phyloP scores from a whole-genome alignment of 305 asterid genomes.

The Salvia sclarea region DNA sequence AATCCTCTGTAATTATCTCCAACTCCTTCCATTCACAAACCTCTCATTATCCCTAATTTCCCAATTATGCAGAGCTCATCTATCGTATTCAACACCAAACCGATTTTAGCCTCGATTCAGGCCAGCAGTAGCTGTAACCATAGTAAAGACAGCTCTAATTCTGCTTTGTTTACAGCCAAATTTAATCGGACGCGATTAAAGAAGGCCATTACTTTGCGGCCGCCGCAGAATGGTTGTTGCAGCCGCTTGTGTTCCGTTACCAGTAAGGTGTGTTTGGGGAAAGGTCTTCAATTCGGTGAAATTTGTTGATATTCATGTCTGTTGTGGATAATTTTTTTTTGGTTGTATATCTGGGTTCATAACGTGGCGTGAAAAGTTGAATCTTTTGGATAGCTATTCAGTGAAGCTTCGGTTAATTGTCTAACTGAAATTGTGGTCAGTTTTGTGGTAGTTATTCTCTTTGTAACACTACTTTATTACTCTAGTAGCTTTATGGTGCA shows the following conservation, averaged over 20 bases:
- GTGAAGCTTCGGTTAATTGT: conserved; percentile 15
- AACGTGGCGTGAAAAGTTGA: background rate
- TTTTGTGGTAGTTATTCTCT: conserved; percentile 7
- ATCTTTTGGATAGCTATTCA: background rate
- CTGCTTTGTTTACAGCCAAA: conserved; percentile 35
- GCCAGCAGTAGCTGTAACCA: conserved; percentile 27
- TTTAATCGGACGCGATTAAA: conserved; percentile 41
- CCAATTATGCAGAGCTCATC: conserved; percentile 69
- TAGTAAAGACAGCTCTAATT: conserved; percentile 35
- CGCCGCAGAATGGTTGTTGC: conserved; percentile 43
- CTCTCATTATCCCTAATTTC: conserved; percentile 12
- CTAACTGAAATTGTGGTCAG: background rate
- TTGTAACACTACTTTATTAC: conserved; percentile 2
- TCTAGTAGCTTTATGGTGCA: conserved; percentile 1
- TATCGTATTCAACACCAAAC: conserved; percentile 59
- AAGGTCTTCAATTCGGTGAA: background rate
- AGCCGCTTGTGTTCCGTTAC: conserved; percentile 42
- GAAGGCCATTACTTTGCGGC: conserved; percentile 43
- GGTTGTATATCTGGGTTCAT: conserved; percentile 17
- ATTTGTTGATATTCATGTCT: background rate
- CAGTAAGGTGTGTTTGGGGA: conserved; percentile 46
- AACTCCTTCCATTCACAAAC: conserved; percentile 11
- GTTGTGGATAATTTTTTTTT: background rate
- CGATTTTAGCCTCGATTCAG: conserved; percentile 57
- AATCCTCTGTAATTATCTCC: conserved; percentile 2